Conservation (phyloP, 1,284 basidiomycete species). For the Ceratobasidium sp. region DNA sequence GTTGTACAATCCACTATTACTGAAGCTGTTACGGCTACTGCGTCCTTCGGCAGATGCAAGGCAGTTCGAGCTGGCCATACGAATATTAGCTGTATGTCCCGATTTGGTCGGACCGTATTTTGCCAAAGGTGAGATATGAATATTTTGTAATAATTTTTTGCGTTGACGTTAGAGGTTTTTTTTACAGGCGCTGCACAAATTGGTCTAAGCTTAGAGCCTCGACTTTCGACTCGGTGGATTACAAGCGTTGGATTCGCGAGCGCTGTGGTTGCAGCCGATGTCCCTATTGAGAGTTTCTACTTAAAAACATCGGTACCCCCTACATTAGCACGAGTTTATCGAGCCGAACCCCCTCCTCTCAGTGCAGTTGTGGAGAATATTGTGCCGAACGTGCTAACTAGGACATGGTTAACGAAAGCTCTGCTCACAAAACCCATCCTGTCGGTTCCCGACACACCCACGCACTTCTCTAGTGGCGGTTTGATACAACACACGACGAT, state of each 20-base stretch:
- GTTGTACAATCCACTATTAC: conserved; percentile 89
- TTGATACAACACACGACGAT: conserved; percentile 90
- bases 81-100: conserved; percentile 84
- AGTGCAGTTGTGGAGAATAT: conserved; percentile 79
- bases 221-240: conserved; percentile 90
- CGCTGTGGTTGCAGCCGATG: neutral
- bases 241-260: conserved; percentile 84
- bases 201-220: conserved; percentile 85
- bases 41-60: conserved; percentile 87
- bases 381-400: conserved; percentile 78
- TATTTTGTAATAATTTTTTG: conserved; percentile 9
- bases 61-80: conserved; percentile 87
- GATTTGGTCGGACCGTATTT: conserved; percentile 73
- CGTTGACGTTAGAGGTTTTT: conserved; percentile 42
- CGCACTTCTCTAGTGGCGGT: conserved; percentile 58
- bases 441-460: conserved; percentile 58
- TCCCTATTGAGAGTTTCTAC: conserved; percentile 29
- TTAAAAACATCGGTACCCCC: conserved; percentile 12
- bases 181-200: conserved; percentile 77
- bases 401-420: conserved; percentile 82
- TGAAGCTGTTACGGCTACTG: conserved; percentile 79
- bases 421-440: conserved; percentile 59
- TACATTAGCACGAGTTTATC: conserved; percentile 10
- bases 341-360: conserved; percentile 75
- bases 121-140: conserved; percentile 68